Percentiles rank a stretch among this genome's conserved stretches.
These are phyloP conservation scores for Hura crepitans DNA, from an alignment of 441 rosid genomes.

Conservation along the genomic window DNA sequence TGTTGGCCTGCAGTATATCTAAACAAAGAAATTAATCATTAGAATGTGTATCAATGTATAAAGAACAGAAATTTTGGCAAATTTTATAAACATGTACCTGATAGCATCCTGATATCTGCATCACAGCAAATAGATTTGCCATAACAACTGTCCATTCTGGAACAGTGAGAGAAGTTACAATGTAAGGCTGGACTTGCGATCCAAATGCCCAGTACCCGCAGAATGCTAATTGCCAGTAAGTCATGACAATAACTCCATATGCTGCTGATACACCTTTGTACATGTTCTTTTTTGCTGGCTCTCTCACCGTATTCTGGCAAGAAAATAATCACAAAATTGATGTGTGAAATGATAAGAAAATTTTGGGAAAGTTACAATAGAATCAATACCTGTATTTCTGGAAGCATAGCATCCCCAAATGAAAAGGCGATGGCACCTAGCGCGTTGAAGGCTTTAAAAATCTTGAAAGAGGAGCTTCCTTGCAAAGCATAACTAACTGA, in stretches of 20 bases:
- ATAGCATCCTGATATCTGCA: conserved; percentile 54
- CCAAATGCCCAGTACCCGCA: conserved; percentile 54
- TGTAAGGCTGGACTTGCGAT: conserved; percentile 43
- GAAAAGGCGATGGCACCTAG: conserved; percentile 52
- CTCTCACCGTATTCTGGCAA: conserved; percentile 37
- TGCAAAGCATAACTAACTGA: conserved; percentile 36
- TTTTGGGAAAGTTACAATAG: not conserved
- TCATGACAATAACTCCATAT: conserved; percentile 34
- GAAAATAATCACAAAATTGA: conserved; percentile 3
- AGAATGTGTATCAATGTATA: not conserved
- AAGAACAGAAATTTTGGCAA: not conserved
- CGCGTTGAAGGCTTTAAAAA: conserved; percentile 50
- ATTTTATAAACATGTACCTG: too few species aligned
- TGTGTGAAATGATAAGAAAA: too few species aligned
- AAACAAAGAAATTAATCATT: not conserved
- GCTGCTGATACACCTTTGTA: conserved; percentile 52
- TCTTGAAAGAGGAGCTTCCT: conserved; percentile 40
- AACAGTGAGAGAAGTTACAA: conserved; percentile 37
- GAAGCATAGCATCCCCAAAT: conserved; percentile 60
- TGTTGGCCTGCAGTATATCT: conserved; percentile 60
- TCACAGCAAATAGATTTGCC: conserved; percentile 45
- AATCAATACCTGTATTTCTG: conserved; percentile 46
- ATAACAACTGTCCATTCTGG: conserved; percentile 49
- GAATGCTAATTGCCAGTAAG: conserved; percentile 49
- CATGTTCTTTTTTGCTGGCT: conserved; percentile 43